Percentiles rank a stretch among this genome's conserved stretches.
phyloP scores from a whole-genome alignment of 306 rosid species.

The Adenanthera pavonina region DNA sequence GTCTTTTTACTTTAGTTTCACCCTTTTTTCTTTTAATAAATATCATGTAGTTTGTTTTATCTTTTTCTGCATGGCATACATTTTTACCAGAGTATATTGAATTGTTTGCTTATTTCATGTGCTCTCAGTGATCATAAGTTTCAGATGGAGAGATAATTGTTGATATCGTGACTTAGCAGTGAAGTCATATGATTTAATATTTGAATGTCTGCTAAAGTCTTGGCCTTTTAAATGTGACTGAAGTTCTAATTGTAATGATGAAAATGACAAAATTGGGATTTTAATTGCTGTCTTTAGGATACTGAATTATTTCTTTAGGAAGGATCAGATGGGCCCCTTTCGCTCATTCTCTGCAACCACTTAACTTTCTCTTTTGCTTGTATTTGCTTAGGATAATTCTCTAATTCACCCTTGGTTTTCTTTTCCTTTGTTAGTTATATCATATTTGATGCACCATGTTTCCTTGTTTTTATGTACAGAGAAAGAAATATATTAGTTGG shows the following conservation, averaged over 20 bases:
- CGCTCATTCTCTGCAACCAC: constrained; percentile 12
- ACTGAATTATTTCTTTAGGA: constrained; percentile 16
- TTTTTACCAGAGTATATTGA: neutral
- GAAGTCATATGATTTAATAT: constrained; percentile 29
- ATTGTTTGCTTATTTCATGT: constrained; percentile 22
- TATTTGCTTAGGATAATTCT: neutral
- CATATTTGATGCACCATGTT: neutral
- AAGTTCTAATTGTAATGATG: neutral
- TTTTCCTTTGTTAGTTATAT: neutral
- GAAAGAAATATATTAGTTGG: neutral
- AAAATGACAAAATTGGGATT: no score
- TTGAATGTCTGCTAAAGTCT: neutral
- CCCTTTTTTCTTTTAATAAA: neutral
- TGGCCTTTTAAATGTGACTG: constrained; percentile 17
- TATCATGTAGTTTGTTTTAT: neutral
- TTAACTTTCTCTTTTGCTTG: neutral
- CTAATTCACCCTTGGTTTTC: neutral
- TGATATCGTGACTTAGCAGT: constrained; percentile 22
- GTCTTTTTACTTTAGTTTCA: neutral
- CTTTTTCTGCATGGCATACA: constrained; percentile 9
- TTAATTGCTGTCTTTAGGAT: neutral
- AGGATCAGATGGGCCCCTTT: neutral
- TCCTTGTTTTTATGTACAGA: neutral
- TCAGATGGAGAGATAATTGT: constrained; percentile 11
- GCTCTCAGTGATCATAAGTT: neutral